Percentiles rank a stretch among this genome's conserved stretches.
These are phyloP conservation scores for Aurifilum marmelostoma DNA, from an alignment of 2,329 filamentous ascomycete genomes.

Conservation along the genomic window DNA sequence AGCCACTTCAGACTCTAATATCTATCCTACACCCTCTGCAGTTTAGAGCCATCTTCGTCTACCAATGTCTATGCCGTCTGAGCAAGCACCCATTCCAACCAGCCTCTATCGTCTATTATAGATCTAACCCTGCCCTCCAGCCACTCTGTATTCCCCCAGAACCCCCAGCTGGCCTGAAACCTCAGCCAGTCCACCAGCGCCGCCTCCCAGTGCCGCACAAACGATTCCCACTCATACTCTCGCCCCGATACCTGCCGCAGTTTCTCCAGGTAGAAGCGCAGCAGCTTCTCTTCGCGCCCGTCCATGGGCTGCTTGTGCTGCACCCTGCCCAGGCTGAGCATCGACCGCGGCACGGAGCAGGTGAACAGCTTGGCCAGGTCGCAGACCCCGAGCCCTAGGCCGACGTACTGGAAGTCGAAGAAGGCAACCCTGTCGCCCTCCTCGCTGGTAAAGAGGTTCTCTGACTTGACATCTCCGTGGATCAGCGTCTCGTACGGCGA, in stretches of 20 bases:
- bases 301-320: conserved; percentile 51
- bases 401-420: conserved; percentile 72
- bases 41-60: background rate
- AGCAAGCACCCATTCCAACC: conserved; percentile 31
- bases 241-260: conserved; percentile 40
- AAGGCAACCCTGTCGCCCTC: conserved; percentile 59
- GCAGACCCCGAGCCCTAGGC: conserved; percentile 65
- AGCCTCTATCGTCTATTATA: conserved; percentile 50
- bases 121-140: conserved; percentile 56
- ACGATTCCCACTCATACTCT: conserved; percentile 56
- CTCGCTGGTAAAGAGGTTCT: conserved; percentile 64
- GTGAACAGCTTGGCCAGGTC: conserved; percentile 71
- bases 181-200: conserved; percentile 70
- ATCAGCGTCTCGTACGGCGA: conserved; percentile 55
- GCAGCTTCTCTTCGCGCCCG: conserved; percentile 52
- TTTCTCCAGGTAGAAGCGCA: conserved; percentile 51
- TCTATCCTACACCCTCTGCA: background rate
- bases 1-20: background rate
- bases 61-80: background rate
- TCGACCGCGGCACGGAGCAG: conserved; percentile 61
- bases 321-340: conserved; percentile 44
- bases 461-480: conserved; percentile 71
- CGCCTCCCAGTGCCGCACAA: conserved; percentile 66
- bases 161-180: conserved; percentile 64
- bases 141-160: conserved; percentile 64